These are phyloP conservation scores for Ophiostoma ulmi DNA, from an alignment of 2,329 filamentous ascomycete species.

Conservation along the genomic window DNA sequence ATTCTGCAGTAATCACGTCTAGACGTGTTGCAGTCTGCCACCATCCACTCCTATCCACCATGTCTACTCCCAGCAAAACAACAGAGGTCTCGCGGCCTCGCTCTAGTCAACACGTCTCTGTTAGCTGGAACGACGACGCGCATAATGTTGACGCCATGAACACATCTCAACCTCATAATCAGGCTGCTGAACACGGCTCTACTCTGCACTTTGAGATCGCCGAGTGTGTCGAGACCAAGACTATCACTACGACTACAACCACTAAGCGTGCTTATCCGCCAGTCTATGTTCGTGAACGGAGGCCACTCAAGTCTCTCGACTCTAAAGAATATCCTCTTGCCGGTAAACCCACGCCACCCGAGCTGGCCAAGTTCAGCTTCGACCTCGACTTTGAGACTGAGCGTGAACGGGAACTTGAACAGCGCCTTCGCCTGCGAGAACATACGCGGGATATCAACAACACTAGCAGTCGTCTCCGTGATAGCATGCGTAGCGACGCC, in stretches of 20 bases:
- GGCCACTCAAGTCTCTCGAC: conserved; percentile 67
- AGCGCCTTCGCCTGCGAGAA: neutral
- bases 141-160: conserved; percentile 25
- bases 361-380: conserved; percentile 72
- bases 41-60: neutral
- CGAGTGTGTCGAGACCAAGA: conserved; percentile 63
- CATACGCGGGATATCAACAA: conserved; percentile 25
- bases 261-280: conserved; percentile 81
- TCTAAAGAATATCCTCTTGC: conserved; percentile 87
- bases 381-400: conserved; percentile 56
- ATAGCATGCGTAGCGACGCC: conserved; percentile 3
- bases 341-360: conserved; percentile 71
- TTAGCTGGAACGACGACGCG: conserved; percentile 36
- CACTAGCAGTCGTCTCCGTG: conserved; percentile 32
- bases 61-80: conserved; percentile 19
- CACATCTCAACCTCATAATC: neutral
- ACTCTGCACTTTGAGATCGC: conserved; percentile 53
- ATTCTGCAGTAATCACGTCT: neutral
- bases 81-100: conserved; percentile 34
- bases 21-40: neutral
- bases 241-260: conserved; percentile 85
- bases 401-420: neutral
- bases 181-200: conserved; percentile 26
- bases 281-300: conserved; percentile 70
- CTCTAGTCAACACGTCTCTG: conserved; percentile 35